Base-by-base conservation (phyloP, 2,329 filamentous ascomycete genomes). In the Tolypocladium ophioglossoides region DNA sequence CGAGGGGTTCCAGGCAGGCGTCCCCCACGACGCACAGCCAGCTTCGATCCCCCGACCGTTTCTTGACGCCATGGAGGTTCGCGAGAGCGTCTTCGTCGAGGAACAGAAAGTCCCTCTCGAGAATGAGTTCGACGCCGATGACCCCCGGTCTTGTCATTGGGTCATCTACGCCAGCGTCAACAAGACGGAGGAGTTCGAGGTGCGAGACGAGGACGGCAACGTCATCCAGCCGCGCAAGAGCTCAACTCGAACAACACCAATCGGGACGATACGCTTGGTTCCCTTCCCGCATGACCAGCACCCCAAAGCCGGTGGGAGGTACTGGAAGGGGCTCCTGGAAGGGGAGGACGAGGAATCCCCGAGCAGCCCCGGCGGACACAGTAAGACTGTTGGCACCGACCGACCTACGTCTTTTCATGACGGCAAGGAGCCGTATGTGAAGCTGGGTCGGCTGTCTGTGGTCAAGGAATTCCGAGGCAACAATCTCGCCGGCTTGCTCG, bases 101-200 rank as follows among this genome's bases (percentile, higher is more conserved):
- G 84, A 86, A 63, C 83, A 86, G 62, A 62, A 69, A 0, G 73
- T 83, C 16, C 75, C 79, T 0, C 69, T 83, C 1, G 82, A 86
- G 39, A 81, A 83, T 59, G 91, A 97, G 68, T 78, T 89, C 59
- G 92, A 96, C 72, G 72, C 77, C 1, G 90, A 96, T 66, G 92
- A 97, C 68, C 61, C 78, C 1, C 80, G 88, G 38, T 85, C 83
- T 61, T 92, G 85, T 72, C 91, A 96, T 70, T 96, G 89, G 87
- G 85, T 96, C 34, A 76, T 85, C n/a, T 96, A 95, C 69, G 82
- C 83, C 50, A 83, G 78, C 18, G 77, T 86, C 54, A 78, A 78
- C 53, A 73, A 70, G 50, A 70, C 67, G 4, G 69, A 71, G 47
- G 68, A 70, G 55, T 65, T 67, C 6, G 75, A 78, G 65, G 61